A percentile compares a stretch with the other conserved stretches of the same genome.
Evolutionary conservation across 78 protist genomes (phyloP).

Genomic region (Dictyostelium citrinum): DNA sequence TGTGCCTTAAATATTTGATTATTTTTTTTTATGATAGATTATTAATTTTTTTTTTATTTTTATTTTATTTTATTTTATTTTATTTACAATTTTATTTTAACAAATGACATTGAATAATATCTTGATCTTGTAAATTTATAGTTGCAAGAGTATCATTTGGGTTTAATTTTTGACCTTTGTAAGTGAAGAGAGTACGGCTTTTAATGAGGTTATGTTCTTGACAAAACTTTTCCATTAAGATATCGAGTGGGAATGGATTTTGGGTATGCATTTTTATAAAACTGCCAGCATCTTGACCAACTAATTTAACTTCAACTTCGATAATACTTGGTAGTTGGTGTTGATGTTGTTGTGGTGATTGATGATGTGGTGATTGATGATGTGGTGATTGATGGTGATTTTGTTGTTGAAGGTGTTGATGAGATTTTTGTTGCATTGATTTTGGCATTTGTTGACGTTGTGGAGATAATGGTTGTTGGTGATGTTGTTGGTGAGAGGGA

Average conservation of each 20-base stretch:
- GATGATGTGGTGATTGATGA: not conserved
- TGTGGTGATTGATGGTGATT: not conserved
- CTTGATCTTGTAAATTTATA: slow-evolving; percentile 41
- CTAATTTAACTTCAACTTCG: slow-evolving; percentile 59
- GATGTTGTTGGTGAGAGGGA: not conserved
- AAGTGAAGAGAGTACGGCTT: slow-evolving; percentile 10
- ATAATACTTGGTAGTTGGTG: not conserved
- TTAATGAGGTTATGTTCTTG: slow-evolving; percentile 26
- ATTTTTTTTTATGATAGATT: not conserved
- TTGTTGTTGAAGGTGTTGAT: not conserved
- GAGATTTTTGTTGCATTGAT: not conserved
- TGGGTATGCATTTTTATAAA: slow-evolving; percentile 48
- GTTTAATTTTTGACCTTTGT: not conserved
- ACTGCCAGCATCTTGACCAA: slow-evolving; percentile 64
- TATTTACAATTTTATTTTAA: slow-evolving; percentile 5
- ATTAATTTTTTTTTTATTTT: not conserved
- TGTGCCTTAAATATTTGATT: not conserved
- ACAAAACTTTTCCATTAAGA: slow-evolving; percentile 73
- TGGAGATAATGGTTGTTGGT: not conserved
- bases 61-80: not conserved
- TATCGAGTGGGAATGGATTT: slow-evolving; percentile 61
- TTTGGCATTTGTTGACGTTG: not conserved
- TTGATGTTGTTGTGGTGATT: not conserved
- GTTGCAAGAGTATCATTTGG: slow-evolving; percentile 18
- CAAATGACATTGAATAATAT: slow-evolving; percentile 49